Evolutionary conservation across 352 stramenopile species (phyloP), one percentile per base, ranked within the genome.

Genomic region (Phytophthora pisi): DNA sequence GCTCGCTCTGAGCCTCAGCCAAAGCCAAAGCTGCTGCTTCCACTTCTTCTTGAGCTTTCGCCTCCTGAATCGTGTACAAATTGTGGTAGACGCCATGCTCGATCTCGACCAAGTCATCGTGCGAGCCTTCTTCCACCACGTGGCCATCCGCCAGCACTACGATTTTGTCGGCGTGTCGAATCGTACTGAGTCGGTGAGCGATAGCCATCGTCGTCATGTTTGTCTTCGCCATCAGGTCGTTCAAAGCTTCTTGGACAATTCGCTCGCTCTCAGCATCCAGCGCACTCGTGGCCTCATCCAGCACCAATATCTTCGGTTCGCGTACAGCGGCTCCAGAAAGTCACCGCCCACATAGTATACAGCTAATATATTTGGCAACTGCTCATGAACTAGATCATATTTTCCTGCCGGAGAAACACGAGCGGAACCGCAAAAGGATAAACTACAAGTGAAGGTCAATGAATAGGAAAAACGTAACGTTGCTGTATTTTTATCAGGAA

Each of bases 181-280:
- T 70, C 8, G 81, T 90, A 10, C 51, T 95, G 20, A 99, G 68
- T 3, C 95, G 82, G 74, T 99, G 96, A 0, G 96, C 96, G 57
- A 98, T 97, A 3, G 71, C 56, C 56, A 82, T 53, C 5, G 65
- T 65, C 36, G 98, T 98, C 30, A 86, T 88, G 18, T 78, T 72
- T 0, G 72, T 84, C 62, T 74, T 54, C 20, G 31, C 40, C 34
- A 61, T 56, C 54, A 61, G 13, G 3, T 46, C 26, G 28, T 73
- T 46, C 43, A 73, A 47, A 16, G 34, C 34, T 11, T 40, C 34
- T 15, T 40, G 34, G 10, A 40, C 34, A 5, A 16, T 15, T 15
- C 7, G 65, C 70, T 82, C 74, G 38, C 68, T 82, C 40, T 74
- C 49, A 28, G 38, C 52, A 36, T 82, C 34, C 34, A 40, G 5